Evolutionary conservation across 2,329 filamentous ascomycete species (phyloP), one percentile per base, ranked within the genome.

Genomic region (Clonostachys byssicola): DNA sequence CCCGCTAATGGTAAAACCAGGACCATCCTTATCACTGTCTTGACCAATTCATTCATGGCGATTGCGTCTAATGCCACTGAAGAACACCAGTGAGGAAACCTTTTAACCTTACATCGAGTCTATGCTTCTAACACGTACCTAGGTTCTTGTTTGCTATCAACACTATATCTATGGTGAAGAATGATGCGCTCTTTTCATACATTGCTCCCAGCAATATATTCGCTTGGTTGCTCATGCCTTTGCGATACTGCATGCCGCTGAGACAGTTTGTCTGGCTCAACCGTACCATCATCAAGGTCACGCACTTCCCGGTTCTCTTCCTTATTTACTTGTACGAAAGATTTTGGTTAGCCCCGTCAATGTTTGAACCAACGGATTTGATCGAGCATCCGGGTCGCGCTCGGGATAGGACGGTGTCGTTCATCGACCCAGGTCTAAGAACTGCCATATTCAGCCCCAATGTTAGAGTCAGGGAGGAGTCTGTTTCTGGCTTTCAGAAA

Each of bases 131-230:
- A 34, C 23, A 16, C 8, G 34, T 46, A 8, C 36, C 56, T 51
- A 80, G 77, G 49, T 96, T 96, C 61, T 70, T 96, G 3, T 96
- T 97, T 60, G 92, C 92, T 0, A 91, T 97, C 64, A 97, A 96
- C 61, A 95, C 92, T 5, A 95, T 96, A 44, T 95, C 90, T 5
- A 95, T 96, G 89, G 92, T 96, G 54, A 97, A 96, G 66, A 96
- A 94, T n/a, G 92, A 97, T 63, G 88, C 91, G 0, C 73, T 96
- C 0, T 97, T 97, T 72, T 95, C 90, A 5, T 96, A 96, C 62
- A 81, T 96, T 51, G 88, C 92, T 2, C 92, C 92, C 0, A 86
- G 88, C 13, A 97, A 97, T 61, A 87, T 96, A 33, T 79, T 96
- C 52, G 92, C 89, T 2, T 97, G 92, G 92, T 62, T 92, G 1